Conservation (phyloP, 2,329 filamentous ascomycete species). For the Penicillium glabrum region DNA sequence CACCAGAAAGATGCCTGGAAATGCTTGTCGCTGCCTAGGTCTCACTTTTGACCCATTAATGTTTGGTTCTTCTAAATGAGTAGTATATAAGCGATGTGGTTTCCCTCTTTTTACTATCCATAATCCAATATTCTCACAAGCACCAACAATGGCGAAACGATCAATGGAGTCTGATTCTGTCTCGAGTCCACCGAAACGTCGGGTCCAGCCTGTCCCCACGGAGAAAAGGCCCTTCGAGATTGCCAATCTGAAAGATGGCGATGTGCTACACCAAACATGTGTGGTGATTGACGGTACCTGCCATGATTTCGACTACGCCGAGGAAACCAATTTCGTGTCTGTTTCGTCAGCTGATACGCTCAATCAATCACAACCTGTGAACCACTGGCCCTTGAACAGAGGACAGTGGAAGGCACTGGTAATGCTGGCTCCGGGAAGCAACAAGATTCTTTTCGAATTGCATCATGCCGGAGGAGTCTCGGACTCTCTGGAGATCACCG, state of each 20-base stretch:
- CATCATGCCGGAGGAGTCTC: slow-evolving; percentile 1
- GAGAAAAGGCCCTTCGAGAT: slow-evolving; percentile 6
- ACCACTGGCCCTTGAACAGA: slow-evolving; percentile 14
- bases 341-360: slow-evolving; percentile 2
- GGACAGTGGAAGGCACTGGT: slow-evolving; percentile 18
- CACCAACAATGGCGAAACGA: not conserved
- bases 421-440: slow-evolving; percentile 17
- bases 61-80: not conserved
- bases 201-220: not conserved
- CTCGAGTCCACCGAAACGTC: not conserved
- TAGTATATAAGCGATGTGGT: not conserved
- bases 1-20: not conserved
- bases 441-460: slow-evolving; percentile 13
- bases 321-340: slow-evolving; percentile 6
- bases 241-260: slow-evolving; percentile 11
- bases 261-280: slow-evolving; percentile 12
- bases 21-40: not conserved
- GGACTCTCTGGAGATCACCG: slow-evolving; percentile 9
- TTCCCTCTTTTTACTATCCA: not conserved
- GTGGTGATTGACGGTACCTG: slow-evolving; percentile 11
- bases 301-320: not conserved
- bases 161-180: not conserved
- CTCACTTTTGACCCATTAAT: not conserved
- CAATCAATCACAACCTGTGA: not conserved
- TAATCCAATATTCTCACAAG: not conserved